These are phyloP conservation scores for Thozetella sp. DNA, from an alignment of 495 filamentous ascomycete species.

Conservation along the genomic window DNA sequence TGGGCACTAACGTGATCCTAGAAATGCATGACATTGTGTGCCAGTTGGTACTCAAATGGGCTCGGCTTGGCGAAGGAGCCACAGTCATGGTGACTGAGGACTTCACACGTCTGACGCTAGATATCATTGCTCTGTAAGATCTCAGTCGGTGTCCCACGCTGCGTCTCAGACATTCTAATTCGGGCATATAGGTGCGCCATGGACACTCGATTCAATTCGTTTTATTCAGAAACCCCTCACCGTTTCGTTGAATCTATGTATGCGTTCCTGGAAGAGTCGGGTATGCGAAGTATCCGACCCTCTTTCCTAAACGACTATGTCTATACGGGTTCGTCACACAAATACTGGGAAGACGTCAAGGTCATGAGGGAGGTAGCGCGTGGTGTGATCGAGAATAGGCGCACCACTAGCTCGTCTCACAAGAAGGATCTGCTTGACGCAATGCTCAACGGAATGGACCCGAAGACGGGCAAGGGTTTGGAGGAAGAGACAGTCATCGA, in stretches of 20 bases:
- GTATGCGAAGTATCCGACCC: background rate
- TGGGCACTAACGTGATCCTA: background rate
- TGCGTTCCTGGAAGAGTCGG: background rate
- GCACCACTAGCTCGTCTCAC: conserved; percentile 44
- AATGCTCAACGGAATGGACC: conserved; percentile 56
- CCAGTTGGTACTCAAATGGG: conserved; percentile 69
- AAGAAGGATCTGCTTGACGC: conserved; percentile 63
- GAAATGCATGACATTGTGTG: conserved; percentile 67
- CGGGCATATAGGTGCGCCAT: no score
- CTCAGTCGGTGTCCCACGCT: no score
- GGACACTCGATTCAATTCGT: conserved; percentile 68
- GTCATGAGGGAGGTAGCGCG: conserved; percentile 41
- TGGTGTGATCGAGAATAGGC: conserved; percentile 48
- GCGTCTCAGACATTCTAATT: no score
- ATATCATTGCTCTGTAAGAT: conserved; percentile 65
- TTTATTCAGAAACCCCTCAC: conserved; percentile 61
- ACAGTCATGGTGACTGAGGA: conserved; percentile 57
- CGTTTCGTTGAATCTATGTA: conserved; percentile 11
- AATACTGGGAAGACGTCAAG: conserved; percentile 44
- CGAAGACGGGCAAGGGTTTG: conserved; percentile 51
- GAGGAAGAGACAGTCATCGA: conserved; percentile 48
- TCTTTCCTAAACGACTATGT: no score
- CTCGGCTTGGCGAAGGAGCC: conserved; percentile 51
- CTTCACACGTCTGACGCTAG: conserved; percentile 66
- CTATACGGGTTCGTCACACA: no score